Conservation (phyloP, 768 basidiomycete genomes). For the Tephrocybe rancida region DNA sequence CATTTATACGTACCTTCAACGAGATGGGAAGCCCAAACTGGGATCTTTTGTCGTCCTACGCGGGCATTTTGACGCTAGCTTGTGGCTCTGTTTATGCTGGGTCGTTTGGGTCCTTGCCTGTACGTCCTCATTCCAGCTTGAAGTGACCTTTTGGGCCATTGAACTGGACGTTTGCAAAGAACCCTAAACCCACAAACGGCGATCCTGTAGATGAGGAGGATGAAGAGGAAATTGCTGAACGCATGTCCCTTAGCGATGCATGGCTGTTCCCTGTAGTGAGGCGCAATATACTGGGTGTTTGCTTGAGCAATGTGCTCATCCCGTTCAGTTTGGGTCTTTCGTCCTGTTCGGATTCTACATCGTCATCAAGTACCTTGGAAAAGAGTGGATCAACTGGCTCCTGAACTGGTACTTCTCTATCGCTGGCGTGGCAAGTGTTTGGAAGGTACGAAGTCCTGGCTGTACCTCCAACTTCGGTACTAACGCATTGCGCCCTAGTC, state of each 20-base stretch:
- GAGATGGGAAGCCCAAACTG: constrained; percentile 39
- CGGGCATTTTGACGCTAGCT: constrained; percentile 67
- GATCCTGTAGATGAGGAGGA: constrained; percentile 43
- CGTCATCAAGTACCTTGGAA: constrained; percentile 74
- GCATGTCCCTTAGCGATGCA: constrained; percentile 68
- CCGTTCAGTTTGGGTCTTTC: constrained; percentile 64
- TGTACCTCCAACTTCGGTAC: not conserved
- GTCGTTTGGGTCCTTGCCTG: constrained; percentile 68
- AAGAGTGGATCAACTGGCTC: constrained; percentile 82
- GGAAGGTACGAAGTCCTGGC: constrained; percentile 51
- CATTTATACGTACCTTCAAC: constrained; percentile 1
- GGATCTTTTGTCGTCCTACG: constrained; percentile 69
- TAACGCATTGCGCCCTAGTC: constrained; percentile 37
- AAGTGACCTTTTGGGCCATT: constrained; percentile 1
- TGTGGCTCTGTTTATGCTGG: constrained; percentile 70
- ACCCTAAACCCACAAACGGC: constrained; percentile 21
- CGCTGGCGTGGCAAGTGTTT: constrained; percentile 65
- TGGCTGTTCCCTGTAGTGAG: constrained; percentile 78
- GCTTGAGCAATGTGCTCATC: constrained; percentile 1
- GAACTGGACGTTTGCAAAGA: constrained; percentile 15
- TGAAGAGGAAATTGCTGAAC: constrained; percentile 60
- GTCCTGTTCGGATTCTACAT: constrained; percentile 70
- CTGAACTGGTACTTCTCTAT: constrained; percentile 77
- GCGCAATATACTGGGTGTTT: constrained; percentile 4
- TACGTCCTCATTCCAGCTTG: constrained; percentile 33